Percentiles rank a stretch among this genome's conserved stretches.
Evolutionary conservation across 805 yeast genomes (phyloP).

Genomic region (Saccharomycopsis microspora): DNA sequence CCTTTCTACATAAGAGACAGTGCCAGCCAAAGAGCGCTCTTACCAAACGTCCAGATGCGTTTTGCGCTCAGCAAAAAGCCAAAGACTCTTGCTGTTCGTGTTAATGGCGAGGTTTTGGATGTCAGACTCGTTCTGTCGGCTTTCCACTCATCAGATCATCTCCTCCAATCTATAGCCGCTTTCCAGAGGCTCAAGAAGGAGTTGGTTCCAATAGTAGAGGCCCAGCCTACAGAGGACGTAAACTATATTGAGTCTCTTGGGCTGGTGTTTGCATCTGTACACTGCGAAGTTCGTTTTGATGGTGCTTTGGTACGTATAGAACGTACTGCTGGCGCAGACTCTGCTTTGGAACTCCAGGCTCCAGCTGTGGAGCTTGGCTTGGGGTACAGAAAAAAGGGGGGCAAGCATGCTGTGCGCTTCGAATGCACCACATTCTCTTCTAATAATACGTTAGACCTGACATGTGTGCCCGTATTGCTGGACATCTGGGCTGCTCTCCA

Average conservation of each 20-base stretch:
- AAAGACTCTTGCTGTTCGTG: constrained; percentile 34
- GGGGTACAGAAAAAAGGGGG: constrained; percentile 36
- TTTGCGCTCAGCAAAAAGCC: constrained; percentile 27
- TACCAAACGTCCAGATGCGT: constrained; percentile 56
- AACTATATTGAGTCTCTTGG: constrained; percentile 14
- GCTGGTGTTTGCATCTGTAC: constrained; percentile 27
- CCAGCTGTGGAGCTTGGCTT: constrained; percentile 60
- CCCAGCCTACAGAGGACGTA: constrained; percentile 1
- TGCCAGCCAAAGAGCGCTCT: constrained; percentile 48
- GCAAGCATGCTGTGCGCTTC: constrained; percentile 34
- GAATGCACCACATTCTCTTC: constrained; percentile 60
- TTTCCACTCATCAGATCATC: constrained; percentile 21
- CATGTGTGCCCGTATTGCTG: constrained; percentile 67
- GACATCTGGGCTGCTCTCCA: constrained; percentile 45
- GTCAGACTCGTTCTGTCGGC: constrained; percentile 50
- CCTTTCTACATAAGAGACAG: constrained; percentile 40
- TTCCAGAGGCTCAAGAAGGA: constrained; percentile 12
- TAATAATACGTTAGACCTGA: constrained; percentile 54
- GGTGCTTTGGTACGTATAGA: constrained; percentile 49
- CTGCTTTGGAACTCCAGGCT: constrained; percentile 50
- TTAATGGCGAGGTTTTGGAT: constrained; percentile 61
- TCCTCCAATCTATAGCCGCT: constrained; percentile 9
- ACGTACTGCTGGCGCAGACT: constrained; percentile 1
- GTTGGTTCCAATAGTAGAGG: constrained; percentile 5
- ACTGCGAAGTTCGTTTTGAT: constrained; percentile 45